Evolutionary conservation across 2,329 filamentous ascomycete genomes (phyloP).

Genomic region (Niveomyces coronatus): DNA sequence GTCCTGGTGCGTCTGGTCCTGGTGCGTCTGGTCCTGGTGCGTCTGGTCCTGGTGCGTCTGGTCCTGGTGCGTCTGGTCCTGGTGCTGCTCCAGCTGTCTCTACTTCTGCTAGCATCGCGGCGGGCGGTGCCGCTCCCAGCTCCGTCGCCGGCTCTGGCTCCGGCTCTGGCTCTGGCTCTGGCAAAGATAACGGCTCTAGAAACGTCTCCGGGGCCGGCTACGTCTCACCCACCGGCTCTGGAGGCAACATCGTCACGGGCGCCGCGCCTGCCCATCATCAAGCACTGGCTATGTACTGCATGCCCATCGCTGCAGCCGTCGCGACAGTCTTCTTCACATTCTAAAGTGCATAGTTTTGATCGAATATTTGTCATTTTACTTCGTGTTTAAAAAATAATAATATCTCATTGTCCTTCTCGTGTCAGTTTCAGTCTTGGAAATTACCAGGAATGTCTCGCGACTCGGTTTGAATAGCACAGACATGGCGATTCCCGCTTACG

Average conservation of each 20-base stretch:
- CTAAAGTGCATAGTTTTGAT: background rate
- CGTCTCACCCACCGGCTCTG: background rate
- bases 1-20: too few relatives aligned
- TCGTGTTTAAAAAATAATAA: background rate
- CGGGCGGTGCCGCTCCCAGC: too few relatives aligned
- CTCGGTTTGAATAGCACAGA: too few relatives aligned
- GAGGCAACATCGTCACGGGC: background rate
- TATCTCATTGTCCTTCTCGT: background rate
- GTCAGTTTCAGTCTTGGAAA: too few relatives aligned
- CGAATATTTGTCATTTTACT: background rate
- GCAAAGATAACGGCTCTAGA: background rate
- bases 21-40: too few relatives aligned
- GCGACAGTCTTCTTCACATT: constrained; percentile 3
- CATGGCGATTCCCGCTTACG: too few relatives aligned
- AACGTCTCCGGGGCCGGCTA: background rate
- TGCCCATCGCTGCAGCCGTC: constrained; percentile 1
- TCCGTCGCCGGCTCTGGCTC: background rate
- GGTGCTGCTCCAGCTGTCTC: too few relatives aligned
- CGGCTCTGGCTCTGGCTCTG: background rate
- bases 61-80: background rate
- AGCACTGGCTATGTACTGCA: background rate
- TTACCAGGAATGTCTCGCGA: too few relatives aligned
- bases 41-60: too few relatives aligned
- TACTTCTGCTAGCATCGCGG: too few relatives aligned
- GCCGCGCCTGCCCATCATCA: background rate